These are phyloP conservation scores for Jamesozyma lodderae DNA, from an alignment of 805 yeast genomes.

Conservation along the genomic window DNA sequence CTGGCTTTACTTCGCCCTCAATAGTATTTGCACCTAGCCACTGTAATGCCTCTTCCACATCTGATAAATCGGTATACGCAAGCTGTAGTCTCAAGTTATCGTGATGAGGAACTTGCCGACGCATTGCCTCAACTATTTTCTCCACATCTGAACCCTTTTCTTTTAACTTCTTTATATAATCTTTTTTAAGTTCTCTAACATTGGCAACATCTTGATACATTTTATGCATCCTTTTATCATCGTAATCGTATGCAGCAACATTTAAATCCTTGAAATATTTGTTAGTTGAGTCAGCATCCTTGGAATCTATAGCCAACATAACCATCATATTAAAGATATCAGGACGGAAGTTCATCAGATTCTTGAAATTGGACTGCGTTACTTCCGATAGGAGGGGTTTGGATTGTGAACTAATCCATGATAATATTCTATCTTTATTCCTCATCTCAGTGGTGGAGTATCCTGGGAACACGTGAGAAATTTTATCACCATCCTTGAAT, in stretches of 20 bases:
- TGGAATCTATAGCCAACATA: constrained; percentile 16
- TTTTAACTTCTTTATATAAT: constrained; percentile 37
- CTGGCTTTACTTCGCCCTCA: constrained; percentile 31
- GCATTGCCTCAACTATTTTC: constrained; percentile 40
- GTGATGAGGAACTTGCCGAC: constrained; percentile 39
- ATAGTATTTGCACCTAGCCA: neutral
- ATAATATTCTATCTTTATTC: constrained; percentile 36
- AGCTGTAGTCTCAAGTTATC: constrained; percentile 36
- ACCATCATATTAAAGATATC: constrained; percentile 16
- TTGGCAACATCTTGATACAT: constrained; percentile 32
- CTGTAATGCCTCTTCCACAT: constrained; percentile 26
- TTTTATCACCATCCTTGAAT: constrained; percentile 47
- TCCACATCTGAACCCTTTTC: constrained; percentile 35
- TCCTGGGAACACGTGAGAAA: constrained; percentile 47
- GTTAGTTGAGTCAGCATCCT: constrained; percentile 2
- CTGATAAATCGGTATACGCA: constrained; percentile 44
- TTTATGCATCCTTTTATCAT: constrained; percentile 35
- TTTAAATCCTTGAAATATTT: constrained; percentile 21
- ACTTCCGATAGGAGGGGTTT: constrained; percentile 48
- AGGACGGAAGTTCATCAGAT: constrained; percentile 11
- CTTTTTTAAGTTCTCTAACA: constrained; percentile 35
- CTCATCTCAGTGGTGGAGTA: constrained; percentile 59
- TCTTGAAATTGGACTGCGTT: constrained; percentile 29
- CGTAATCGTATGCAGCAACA: constrained; percentile 40
- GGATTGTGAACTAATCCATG: constrained; percentile 42